Conservation (phyloP, 2,329 filamentous ascomycete genomes). For the Aspergillus alliaceus region DNA sequence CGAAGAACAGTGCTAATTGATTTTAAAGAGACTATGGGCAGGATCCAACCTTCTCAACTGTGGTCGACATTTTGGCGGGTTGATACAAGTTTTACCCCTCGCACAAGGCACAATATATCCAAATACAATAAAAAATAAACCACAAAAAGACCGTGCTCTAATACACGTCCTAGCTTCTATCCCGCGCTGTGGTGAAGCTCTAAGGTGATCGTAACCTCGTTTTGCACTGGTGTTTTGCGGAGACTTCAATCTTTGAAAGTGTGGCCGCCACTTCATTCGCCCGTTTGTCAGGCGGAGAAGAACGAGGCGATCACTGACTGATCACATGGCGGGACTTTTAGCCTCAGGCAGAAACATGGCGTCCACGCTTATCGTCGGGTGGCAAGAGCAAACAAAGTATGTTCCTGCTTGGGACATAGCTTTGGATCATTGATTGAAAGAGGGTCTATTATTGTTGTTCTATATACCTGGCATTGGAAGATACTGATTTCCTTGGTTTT, state of each 20-base stretch:
- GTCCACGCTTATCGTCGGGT: constrained; percentile 24
- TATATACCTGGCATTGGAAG: background rate
- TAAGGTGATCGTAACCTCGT: background rate
- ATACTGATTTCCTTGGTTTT: background rate
- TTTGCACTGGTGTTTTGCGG: constrained; percentile 4
- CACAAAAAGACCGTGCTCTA: constrained; percentile 2
- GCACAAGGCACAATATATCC: constrained; percentile 14
- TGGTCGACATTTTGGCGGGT: constrained; percentile 79
- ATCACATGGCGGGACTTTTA: constrained; percentile 21
- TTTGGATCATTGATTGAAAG: background rate
- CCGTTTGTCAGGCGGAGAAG: constrained; percentile 19
- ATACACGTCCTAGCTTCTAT: background rate
- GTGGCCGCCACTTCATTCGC: constrained; percentile 34
- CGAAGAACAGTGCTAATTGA: background rate
- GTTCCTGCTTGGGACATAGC: background rate
- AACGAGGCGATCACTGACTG: constrained; percentile 15
- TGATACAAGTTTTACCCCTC: constrained; percentile 20
- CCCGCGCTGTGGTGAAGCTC: constrained; percentile 13
- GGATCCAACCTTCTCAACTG: constrained; percentile 81
- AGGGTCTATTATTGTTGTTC: background rate
- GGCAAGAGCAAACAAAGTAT: constrained; percentile 9
- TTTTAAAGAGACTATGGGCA: constrained; percentile 6
- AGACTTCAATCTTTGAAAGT: constrained; percentile 26
- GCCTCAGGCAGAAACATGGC: constrained; percentile 20
- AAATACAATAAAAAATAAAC: constrained; percentile 6